Conservation (phyloP, 2,329 filamentous ascomycete genomes). For the Fusarium sp. region DNA sequence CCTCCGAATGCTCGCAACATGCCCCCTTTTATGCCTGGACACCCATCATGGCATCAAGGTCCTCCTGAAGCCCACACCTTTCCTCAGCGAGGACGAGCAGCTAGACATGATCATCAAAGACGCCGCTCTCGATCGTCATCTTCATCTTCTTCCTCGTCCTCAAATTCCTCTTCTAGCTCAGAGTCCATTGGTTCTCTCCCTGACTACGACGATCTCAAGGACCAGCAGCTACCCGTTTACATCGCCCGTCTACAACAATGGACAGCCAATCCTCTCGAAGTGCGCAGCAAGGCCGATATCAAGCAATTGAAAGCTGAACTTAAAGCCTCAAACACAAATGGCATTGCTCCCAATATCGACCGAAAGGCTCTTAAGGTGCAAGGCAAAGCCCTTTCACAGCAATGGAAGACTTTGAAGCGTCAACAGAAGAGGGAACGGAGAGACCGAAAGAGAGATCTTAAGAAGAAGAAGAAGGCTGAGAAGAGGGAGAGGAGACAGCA, state of each 20-base stretch:
- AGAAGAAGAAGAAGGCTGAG: constrained; percentile 45
- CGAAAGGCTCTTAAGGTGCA: constrained; percentile 54
- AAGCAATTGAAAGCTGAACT: constrained; percentile 56
- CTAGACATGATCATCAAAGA: constrained; percentile 19
- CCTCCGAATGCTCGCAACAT: constrained; percentile 4
- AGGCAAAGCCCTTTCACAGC: constrained; percentile 56
- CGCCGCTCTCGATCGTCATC: constrained; percentile 48
- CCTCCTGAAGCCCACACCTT: constrained; percentile 10
- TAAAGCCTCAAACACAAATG: constrained; percentile 49
- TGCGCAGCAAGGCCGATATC: constrained; percentile 59
- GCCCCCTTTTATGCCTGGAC: background rate
- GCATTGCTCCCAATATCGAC: constrained; percentile 20
- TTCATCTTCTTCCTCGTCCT: constrained; percentile 50
- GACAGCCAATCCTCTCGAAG: constrained; percentile 61
- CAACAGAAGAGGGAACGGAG: constrained; percentile 46
- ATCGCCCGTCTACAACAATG: constrained; percentile 58
- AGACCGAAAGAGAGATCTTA: constrained; percentile 47
- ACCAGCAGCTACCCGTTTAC: constrained; percentile 60
- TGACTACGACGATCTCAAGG: constrained; percentile 61
- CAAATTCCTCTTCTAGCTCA: constrained; percentile 46
- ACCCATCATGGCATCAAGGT: constrained; percentile 4
- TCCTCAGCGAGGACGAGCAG: constrained; percentile 19
- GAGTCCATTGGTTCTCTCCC: constrained; percentile 63
- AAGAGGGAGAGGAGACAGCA: constrained; percentile 48
- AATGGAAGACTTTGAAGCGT: constrained; percentile 53